Conservation (phyloP, 164 flowering plant species). For the Piper betle region DNA sequence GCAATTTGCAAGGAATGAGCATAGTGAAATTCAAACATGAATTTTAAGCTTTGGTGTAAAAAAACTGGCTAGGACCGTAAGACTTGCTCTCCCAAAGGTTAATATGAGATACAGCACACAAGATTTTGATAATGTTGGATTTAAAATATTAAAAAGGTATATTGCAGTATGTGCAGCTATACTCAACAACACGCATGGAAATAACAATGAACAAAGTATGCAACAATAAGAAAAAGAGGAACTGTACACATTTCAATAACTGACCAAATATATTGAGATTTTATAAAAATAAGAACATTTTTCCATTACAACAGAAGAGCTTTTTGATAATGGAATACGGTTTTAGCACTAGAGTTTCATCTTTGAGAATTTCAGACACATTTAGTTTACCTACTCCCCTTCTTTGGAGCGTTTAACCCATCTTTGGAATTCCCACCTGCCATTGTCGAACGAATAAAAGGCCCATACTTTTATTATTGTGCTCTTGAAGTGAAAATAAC, state of each 20-base stretch:
- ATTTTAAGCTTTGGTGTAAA: too few species aligned
- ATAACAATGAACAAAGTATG: neutral
- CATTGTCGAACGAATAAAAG: constrained; percentile 95
- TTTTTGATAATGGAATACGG: constrained; percentile 13
- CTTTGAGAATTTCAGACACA: constrained; percentile 45
- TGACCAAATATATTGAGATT: neutral
- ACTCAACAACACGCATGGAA: neutral
- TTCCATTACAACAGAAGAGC: neutral
- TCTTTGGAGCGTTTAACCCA: constrained; percentile 97
- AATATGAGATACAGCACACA: neutral
- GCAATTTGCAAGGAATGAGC: too few species aligned
- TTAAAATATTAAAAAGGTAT: neutral
- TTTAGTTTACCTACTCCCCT: constrained; percentile 99
- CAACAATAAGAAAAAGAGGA: neutral
- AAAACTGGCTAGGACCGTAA: too few species aligned
- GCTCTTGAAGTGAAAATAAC: constrained; percentile 38
- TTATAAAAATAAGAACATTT: neutral
- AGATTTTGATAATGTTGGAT: too few species aligned
- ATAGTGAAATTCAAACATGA: too few species aligned
- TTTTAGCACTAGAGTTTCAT: constrained; percentile 19
- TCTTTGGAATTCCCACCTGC: constrained; percentile 99
- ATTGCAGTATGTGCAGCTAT: neutral
- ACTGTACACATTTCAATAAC: neutral
- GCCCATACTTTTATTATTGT: constrained; percentile 88
- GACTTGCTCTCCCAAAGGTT: too few species aligned